phyloP scores from a whole-genome alignment of 495 filamentous ascomycete species.

The Paragyromitra xinjiangensis region DNA sequence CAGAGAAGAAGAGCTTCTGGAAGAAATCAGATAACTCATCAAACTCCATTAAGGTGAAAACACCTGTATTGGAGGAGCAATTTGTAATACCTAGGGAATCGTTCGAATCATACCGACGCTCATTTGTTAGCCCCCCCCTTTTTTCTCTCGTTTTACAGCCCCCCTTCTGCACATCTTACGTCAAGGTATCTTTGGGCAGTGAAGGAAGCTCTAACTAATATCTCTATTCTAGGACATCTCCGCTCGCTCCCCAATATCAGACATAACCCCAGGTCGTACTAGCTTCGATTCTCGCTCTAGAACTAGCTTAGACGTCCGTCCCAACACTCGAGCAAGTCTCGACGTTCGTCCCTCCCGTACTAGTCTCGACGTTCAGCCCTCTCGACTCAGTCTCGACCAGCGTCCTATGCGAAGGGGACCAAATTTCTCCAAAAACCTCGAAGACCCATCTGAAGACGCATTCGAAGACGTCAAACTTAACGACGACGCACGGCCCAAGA shows the following conservation, averaged over 20 bases:
- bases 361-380: constrained; percentile 55
- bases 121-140: constrained; percentile 74
- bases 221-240: constrained; percentile 77
- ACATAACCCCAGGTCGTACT: constrained; percentile 71
- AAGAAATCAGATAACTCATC: constrained; percentile 73
- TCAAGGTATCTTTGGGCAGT: constrained; percentile 13
- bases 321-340: constrained; percentile 54
- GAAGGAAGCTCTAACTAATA: constrained; percentile 32
- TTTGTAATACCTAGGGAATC: constrained; percentile 98
- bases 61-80: constrained; percentile 78
- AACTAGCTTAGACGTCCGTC: constrained; percentile 63
- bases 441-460: constrained; percentile 68
- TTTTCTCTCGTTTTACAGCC: background rate
- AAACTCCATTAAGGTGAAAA: constrained; percentile 72
- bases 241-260: constrained; percentile 77
- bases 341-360: constrained; percentile 62
- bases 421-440: constrained; percentile 41
- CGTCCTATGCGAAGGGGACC: constrained; percentile 50
- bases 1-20: constrained; percentile 88
- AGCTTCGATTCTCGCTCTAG: constrained; percentile 74
- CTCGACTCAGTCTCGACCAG: constrained; percentile 49
- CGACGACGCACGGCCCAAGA: constrained; percentile 75
- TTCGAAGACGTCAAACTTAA: constrained; percentile 93
- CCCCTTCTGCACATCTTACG: background rate
- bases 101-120: constrained; percentile 95